Evolutionary conservation across 1,284 basidiomycete genomes (phyloP), one percentile per base, ranked within the genome.

Genomic region (Moesziomyces antarcticus): DNA sequence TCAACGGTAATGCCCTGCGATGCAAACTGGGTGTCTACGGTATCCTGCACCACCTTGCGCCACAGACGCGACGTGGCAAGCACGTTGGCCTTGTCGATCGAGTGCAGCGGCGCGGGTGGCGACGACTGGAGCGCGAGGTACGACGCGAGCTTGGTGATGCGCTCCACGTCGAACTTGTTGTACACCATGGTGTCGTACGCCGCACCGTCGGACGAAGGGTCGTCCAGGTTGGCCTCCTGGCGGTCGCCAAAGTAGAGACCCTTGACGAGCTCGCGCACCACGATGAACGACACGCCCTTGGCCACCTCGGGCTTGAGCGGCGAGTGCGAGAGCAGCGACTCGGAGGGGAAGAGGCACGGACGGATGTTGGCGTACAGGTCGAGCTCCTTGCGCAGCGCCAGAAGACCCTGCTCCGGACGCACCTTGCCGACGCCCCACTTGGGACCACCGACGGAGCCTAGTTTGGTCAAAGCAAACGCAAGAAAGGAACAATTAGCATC

Each of bases 1-100:
- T 83, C 81, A 3, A 82, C 70, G 41, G 75, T 79, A 33, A 84
- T 51, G 16, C 79, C 80, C 46, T 80, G 57, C 20, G 45, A 47
- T 1, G 61, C 59, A 55, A 83, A 84, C 56, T 84, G 76, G 5
- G 43, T 35, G 55, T 83, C 80, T 45, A 84, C 72, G 22, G 82
- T 83, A 57, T 79, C 74, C 20, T 75, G 77, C 16, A 83, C 82
- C 21, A 82, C 81, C 84, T 91, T 93, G 62, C 97, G 88, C 97
- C 97, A 99, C 49, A 99, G 87, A 50, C 97, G 88, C 43, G 93
- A 96, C 79, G 91, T 94, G 42, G 97, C 97, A 53, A 99, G 89
- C 30, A 99, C 97, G 85, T 99, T 99, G 60, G 97, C 97, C 87
- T 99, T 99, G 88, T 99, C 97, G 85, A 99, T 89, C 3, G 93